Evolutionary conservation across 1,284 basidiomycete species (phyloP), one percentile per base, ranked within the genome.

Genomic region (Papiliotrema laurentii): DNA sequence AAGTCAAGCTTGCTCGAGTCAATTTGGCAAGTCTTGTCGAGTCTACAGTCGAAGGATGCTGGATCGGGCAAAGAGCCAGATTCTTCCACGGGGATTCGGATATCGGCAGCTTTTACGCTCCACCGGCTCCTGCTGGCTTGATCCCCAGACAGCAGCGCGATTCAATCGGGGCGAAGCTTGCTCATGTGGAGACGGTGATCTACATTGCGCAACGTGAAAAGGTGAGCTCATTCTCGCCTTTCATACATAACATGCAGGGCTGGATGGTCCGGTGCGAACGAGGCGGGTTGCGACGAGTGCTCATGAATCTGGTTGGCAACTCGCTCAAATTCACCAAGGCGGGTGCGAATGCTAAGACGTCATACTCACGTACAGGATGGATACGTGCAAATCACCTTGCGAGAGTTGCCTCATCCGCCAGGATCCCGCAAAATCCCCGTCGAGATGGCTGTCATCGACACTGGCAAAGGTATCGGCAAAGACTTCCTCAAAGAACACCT

Each of bases 251-350:
- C 28, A 34, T 38, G 43, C 18, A 89, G 84, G 89, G 89, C 11
- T 97, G 93, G 93, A 77, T 79, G 16, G 78, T 96, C 30, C 84
- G 83, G 56, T 93, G 89, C 71, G 93, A 97, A 72, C 90, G 87
- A 60, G 91, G 89, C 34, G 93, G 93, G 19, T 85, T 97, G 51
- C 82, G 93, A 25, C 82, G 93, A 35, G 84, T 97, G 13, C 71
- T 97, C 56, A 96, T 97, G 90, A 97, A 97, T 68, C 73, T 97
- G 33, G 90, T 97, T 60, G 90, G 89, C 28, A 97, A 97, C 69
- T 91, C 90, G 62, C 77, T 94, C 57, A 96, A 96, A 73, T 96
- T 94, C 68, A 93, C 90, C 35, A 78, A 81, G 47, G 87, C 86
- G 18, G 43, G 63, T 50, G 28, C 24, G 77, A n/a, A n/a, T n/a